Base-by-base conservation (phyloP, 345 rosid genomes). In the Laguncularia racemosa region DNA sequence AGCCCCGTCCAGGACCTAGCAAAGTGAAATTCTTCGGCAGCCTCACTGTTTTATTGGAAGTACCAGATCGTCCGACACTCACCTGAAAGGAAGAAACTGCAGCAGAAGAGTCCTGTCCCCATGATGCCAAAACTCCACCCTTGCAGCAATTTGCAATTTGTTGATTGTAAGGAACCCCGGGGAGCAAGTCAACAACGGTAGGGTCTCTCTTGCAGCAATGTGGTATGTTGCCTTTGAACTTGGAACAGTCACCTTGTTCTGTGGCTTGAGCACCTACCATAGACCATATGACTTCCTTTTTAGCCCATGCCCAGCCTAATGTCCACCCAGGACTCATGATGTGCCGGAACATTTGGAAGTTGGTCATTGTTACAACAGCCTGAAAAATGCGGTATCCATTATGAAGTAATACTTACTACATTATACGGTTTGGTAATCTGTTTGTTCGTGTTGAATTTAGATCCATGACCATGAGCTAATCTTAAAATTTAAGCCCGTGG, bases 231-330 rank as follows among this genome's bases (percentile, higher is more conserved):
- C 62, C 72, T 69, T 76, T 76, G 71, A 79, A 79, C 67, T 73
- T 67, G 69, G 84, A 76, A 52, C 79, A 79, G 55, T 79, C 84
- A 2, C 84, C 84, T 68, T 79, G 81, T 16, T 76, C 78, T 0
- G 62, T 63, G 50, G 81, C 73, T 64, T 79, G 76, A 53, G 81
- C 84, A 19, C 84, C 81, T 19, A 44, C 62, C 72, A 73, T 71
- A 20, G 73, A 57, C 84, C 78, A 73, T 33, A 79, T 76, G 55
- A 79, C 69, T 61, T 79, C 84, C 55, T 79, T 76, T 66, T 71
- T 76, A 0, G 72, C 64, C 84, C 78, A 76, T 44, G 60, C 60
- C 81, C 81, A 79, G 12, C 79, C 81, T 14, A 76, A 18, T 19
- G 58, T 76, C 81, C 81, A 79, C 2, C 81, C 81, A 1, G 81